Base-by-base conservation (phyloP, 1,284 basidiomycete genomes). In the Pulchroboletus neoregius region DNA sequence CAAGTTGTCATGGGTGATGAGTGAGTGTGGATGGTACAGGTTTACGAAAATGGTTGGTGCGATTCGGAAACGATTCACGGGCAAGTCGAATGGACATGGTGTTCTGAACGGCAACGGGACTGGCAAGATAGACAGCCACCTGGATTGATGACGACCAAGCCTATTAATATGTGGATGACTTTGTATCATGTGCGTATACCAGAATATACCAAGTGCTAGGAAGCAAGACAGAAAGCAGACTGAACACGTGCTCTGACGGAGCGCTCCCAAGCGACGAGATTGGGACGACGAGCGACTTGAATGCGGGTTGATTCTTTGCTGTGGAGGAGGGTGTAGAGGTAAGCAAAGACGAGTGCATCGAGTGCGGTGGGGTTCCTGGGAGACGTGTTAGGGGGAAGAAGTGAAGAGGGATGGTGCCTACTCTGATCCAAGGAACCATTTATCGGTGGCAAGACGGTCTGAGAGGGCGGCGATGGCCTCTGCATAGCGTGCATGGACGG, bases 271-370 rank as follows among this genome's bases (percentile, higher is more conserved):
- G 77, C 75, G 33, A 87, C 78, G 26, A 91, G 79, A 58, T 91
- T 91, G 26, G 78, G 76, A 47, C 79, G 78, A 41, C 79, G 76
- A 12, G 79, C 76, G 18, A 89, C 79, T 57, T 87, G 82, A 28
- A 80, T 72, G 26, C 83, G 76, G 10, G 71, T 60, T 23, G 56
- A 57, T 41, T 80, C 77, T 37, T 69, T 66, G 13, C 74, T 72
- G 38, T 78, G 68, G 6, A 87, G 68, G 15, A 88, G 73, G 48
- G 70, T 72, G 62, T 88, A 81, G 8, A 91, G 69, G 55, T 90
- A 90, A 1, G 88, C 87, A 58, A 90, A 91, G 8, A 78, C 70
- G 35, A 89, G 77, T 2, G 87, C 87, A 60, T 91, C 87, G 10
- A 91, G 75, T 1, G 82, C 76, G 3, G 87, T 91, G 12, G 88